Percentiles rank a stretch among this genome's conserved stretches.
Evolutionary conservation across 2,329 filamentous ascomycete genomes (phyloP).

Genomic region (Bimuria novae-zelandiae): DNA sequence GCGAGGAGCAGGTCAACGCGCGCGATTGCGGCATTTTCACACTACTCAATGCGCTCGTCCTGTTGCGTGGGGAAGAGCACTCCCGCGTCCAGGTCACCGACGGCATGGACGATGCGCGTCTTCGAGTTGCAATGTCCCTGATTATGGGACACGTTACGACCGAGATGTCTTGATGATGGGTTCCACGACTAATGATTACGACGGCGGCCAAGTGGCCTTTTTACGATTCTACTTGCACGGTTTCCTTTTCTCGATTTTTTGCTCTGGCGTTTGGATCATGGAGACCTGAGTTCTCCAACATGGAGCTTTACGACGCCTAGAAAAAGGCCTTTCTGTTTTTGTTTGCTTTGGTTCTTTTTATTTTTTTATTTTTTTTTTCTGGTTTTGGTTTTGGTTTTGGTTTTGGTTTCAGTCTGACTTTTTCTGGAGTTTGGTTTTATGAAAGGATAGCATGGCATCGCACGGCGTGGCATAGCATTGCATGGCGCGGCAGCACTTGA

Average conservation of each 20-base stretch:
- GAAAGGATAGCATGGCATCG: neutral
- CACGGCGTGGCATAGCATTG: neutral
- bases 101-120: conserved; percentile 64
- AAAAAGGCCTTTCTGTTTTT: too few relatives aligned
- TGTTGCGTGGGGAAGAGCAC: conserved; percentile 48
- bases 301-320: neutral
- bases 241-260: neutral
- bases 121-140: conserved; percentile 67
- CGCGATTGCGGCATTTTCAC: conserved; percentile 80
- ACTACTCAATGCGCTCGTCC: conserved; percentile 71
- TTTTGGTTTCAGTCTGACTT: neutral
- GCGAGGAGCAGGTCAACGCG: conserved; percentile 64
- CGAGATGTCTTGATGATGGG: conserved; percentile 27
- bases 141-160: conserved; percentile 56
- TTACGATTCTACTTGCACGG: neutral
- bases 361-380: neutral
- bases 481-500: neutral
- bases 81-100: conserved; percentile 52
- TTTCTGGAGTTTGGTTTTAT: neutral
- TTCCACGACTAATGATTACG: neutral
- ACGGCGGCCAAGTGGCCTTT: neutral
- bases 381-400: neutral
- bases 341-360: too few relatives aligned
- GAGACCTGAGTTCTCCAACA: neutral
- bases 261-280: conserved; percentile 1